These are phyloP conservation scores for Hyaloscypha hepaticicola DNA, from an alignment of 495 filamentous ascomycete species.

Conservation along the genomic window DNA sequence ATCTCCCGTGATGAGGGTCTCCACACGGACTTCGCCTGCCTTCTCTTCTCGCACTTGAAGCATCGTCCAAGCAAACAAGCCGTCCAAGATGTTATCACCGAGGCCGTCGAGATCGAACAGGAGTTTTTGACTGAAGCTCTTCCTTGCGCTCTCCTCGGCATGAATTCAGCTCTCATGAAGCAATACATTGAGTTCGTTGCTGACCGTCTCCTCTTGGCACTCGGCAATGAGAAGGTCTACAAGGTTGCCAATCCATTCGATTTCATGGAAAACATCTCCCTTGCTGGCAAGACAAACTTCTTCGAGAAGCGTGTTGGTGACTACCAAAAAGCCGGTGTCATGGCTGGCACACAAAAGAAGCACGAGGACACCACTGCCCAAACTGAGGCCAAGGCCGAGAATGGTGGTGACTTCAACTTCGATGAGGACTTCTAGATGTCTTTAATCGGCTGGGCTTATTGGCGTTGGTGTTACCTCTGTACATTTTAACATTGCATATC, in stretches of 20 bases:
- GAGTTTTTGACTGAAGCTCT: slow-evolving; percentile 97
- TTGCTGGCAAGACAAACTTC: slow-evolving; percentile 99
- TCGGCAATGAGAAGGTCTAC: slow-evolving; percentile 94
- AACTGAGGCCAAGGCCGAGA: slow-evolving; percentile 58
- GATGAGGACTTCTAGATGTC: slow-evolving; percentile 90
- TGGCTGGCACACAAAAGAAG: slow-evolving; percentile 87
- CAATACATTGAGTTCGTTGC: slow-evolving; percentile 99
- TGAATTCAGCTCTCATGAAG: slow-evolving; percentile 97
- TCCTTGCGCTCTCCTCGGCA: slow-evolving; percentile 87
- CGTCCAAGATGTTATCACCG: slow-evolving; percentile 84
- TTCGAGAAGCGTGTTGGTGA: slow-evolving; percentile 99
- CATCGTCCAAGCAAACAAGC: slow-evolving; percentile 79
- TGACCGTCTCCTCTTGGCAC: slow-evolving; percentile 86
- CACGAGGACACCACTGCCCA: slow-evolving; percentile 45
- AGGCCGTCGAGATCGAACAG: slow-evolving; percentile 92
- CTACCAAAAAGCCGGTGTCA: slow-evolving; percentile 99
- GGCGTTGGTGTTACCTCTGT: slow-evolving; percentile 30
- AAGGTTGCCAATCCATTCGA: slow-evolving; percentile 94
- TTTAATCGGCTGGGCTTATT: slow-evolving; percentile 13
- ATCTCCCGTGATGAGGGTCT: slow-evolving; percentile 99
- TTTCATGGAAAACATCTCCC: slow-evolving; percentile 99
- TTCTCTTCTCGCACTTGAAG: slow-evolving; percentile 93
- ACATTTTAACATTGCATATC: slow-evolving; percentile 26
- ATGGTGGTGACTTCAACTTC: slow-evolving; percentile 80
- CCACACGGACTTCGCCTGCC: slow-evolving; percentile 97